Evolutionary conservation across 371 early-diverging fungal species (phyloP), one percentile per base, ranked within the genome.

Genomic region (Choanephora cucurbitarum): DNA sequence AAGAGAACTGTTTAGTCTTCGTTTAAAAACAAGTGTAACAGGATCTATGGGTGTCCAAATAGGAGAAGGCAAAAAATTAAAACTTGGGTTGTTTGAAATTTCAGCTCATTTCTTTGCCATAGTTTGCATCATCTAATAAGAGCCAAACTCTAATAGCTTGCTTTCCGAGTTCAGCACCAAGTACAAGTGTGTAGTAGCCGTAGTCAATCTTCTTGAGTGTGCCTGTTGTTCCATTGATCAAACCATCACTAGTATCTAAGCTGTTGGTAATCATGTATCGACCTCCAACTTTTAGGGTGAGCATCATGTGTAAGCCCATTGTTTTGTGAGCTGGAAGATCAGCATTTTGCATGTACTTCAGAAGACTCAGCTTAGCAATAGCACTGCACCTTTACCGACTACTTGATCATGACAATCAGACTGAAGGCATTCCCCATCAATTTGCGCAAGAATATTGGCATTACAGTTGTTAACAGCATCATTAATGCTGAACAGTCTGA

Each of bases 231-330:
- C 49, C 33, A 49, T 49, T 34, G 17, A 32, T 22, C n/a, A 49
- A 22, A 10, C 49, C 49, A 34, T 49, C 49, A 17, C 21, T 33
- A n/a, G 49, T 49, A 18, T 49, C 34, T 17, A 31, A 6, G 18
- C 33, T 49, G 8, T 19, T 34, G 7, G 49, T 49, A 28, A 49
- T 49, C 49, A 49, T 49, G 49, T 49, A 49, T 17, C 17, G 11
- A 2, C n/a, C 49, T 17, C 34, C 18, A 31, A 49, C 32, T 18
- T 33, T 15, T 33, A 49, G 34, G 14, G 11, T 22, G 13, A 44
- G 21, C 28, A 7, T 5, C 28, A 28, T 28, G 28, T 28, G 28
- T 22, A 21, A 3, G 2, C 44, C 19, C 22, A 22, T 44, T 22
- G 18, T 8, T 17, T 44, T 17, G 44, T 44, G 22, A 22, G 22